Evolutionary conservation across 1,139 yeast species (phyloP).

Genomic region (Meyerozyma guilliermondii): DNA sequence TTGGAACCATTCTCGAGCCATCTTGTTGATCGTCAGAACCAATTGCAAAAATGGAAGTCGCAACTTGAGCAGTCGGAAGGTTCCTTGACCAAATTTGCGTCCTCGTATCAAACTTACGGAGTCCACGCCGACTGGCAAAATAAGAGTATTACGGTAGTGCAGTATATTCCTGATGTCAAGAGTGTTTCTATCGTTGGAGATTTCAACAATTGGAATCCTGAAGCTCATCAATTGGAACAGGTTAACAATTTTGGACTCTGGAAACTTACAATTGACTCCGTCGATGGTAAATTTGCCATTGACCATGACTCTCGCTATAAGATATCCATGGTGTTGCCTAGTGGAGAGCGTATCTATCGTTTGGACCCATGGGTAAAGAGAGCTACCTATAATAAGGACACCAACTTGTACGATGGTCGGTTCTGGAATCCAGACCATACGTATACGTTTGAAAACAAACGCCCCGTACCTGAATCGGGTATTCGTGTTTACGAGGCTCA

Average conservation of each 20-base stretch:
- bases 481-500: constrained; percentile 93
- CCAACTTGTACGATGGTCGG: constrained; percentile 65
- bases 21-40: constrained; percentile 34
- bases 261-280: constrained; percentile 50
- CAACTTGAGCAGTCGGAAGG: constrained; percentile 41
- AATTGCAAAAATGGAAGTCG: constrained; percentile 48
- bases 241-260: constrained; percentile 68
- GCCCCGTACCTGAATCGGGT: constrained; percentile 54
- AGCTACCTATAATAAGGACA: constrained; percentile 63
- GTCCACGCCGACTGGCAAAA: constrained; percentile 54
- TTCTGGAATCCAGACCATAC: constrained; percentile 77
- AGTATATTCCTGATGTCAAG: constrained; percentile 87
- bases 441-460: constrained; percentile 58
- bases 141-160: constrained; percentile 58
- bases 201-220: constrained; percentile 76
- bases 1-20: constrained; percentile 71
- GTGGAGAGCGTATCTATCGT: constrained; percentile 71
- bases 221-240: constrained; percentile 48
- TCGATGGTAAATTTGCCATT: constrained; percentile 57
- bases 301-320: constrained; percentile 80
- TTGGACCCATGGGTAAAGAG: constrained; percentile 87
- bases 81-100: constrained; percentile 46
- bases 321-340: constrained; percentile 57
- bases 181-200: constrained; percentile 81
- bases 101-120: constrained; percentile 69